A percentile compares a stretch with the other conserved stretches of the same genome.
phyloP scores from a whole-genome alignment of 2,329 filamentous ascomycete genomes.

The Paracorniculantispora psalliotae region DNA sequence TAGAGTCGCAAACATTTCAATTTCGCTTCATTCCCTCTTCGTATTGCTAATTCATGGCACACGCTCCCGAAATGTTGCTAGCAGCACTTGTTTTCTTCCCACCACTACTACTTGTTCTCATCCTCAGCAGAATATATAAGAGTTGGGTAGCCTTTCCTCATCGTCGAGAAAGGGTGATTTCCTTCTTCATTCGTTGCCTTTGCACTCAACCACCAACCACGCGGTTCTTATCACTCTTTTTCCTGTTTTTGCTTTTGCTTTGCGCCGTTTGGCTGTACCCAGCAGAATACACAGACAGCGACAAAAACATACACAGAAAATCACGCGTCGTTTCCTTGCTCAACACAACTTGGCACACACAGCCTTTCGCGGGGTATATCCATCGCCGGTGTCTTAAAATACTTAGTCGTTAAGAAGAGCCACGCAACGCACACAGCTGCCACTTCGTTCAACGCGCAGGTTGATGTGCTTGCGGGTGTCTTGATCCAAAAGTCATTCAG shows the following conservation, averaged over 20 bases:
- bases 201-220: constrained; percentile 12
- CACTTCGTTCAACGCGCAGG: constrained; percentile 28
- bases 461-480: constrained; percentile 27
- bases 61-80: constrained; percentile 3
- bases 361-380: constrained; percentile 37
- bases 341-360: constrained; percentile 23
- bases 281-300: not conserved
- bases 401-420: constrained; percentile 31
- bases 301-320: not conserved
- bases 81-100: constrained; percentile 4
- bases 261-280: not conserved
- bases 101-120: constrained; percentile 11
- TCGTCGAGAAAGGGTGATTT: not conserved
- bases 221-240: constrained; percentile 12
- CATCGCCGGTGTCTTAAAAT: constrained; percentile 35
- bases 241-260: not conserved
- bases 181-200: constrained; percentile 9
- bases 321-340: constrained; percentile 13
- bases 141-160: not conserved
- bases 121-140: constrained; percentile 9
- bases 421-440: constrained; percentile 28
- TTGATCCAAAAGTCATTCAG: constrained; percentile 24
- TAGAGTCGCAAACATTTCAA: constrained; percentile 1
- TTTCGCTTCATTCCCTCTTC: constrained; percentile 6
- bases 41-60: not conserved